phyloP scores from a whole-genome alignment of 305 asterid genomes.

The Caryopteris hybrid region DNA sequence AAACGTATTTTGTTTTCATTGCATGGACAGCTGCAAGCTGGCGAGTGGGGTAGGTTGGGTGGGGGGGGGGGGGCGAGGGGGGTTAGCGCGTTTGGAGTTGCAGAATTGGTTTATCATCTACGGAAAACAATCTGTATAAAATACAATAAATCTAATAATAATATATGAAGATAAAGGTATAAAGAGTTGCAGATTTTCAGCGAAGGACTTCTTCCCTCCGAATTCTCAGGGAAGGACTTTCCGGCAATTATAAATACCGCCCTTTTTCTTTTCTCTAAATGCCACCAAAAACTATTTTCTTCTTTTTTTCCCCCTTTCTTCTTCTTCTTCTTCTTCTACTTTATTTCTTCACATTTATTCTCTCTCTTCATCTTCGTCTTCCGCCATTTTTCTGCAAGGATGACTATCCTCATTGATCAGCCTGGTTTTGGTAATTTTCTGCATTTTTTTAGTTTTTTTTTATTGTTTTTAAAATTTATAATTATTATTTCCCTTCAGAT shows the following conservation, averaged over 20 bases:
- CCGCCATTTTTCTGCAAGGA: slow-evolving; percentile 7
- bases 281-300: not conserved
- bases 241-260: slow-evolving; percentile 66
- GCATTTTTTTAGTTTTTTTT: not conserved
- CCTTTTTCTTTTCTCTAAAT: slow-evolving; percentile 1
- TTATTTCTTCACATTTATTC: not conserved
- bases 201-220: slow-evolving; percentile 54
- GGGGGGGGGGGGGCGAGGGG: no score
- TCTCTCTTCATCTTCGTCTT: not conserved
- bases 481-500: not conserved
- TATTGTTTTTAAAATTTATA: not conserved
- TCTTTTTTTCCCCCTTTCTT: not conserved
- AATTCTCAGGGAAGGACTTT: slow-evolving; percentile 74
- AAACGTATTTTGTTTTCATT: not conserved
- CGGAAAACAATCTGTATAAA: not conserved
- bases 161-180: not conserved
- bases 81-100: not conserved
- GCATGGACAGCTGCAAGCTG: not conserved
- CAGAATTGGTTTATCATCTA: not conserved
- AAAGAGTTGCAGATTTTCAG: slow-evolving; percentile 31
- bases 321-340: not conserved
- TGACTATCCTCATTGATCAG: slow-evolving; percentile 49
- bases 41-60: not conserved
- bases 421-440: slow-evolving; percentile 36
- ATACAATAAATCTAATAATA: not conserved